A percentile compares a stretch with the other conserved stretches of the same genome.
These are phyloP conservation scores for Moesziomyces sp. DNA, from an alignment of 1,284 basidiomycete species.

Conservation along the genomic window DNA sequence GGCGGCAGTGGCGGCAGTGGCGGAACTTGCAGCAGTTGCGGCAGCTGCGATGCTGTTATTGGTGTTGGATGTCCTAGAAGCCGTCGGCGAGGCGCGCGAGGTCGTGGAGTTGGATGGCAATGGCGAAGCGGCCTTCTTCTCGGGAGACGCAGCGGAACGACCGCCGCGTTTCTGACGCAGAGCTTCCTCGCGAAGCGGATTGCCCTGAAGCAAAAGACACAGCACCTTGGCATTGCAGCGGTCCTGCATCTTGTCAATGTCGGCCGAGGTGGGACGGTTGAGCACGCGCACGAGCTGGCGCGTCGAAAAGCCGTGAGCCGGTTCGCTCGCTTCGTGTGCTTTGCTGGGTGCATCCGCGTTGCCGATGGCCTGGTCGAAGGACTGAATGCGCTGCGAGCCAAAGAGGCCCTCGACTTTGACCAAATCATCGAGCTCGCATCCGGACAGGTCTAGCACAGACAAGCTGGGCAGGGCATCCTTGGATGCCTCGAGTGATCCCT, in stretches of 20 bases:
- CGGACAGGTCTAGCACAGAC: constrained; percentile 49
- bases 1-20: not conserved
- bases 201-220: constrained; percentile 51
- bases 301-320: constrained; percentile 17
- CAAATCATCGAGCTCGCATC: constrained; percentile 59
- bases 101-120: not conserved
- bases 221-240: constrained; percentile 24
- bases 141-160: constrained; percentile 29
- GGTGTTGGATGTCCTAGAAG: not conserved
- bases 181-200: constrained; percentile 51
- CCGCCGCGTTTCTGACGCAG: constrained; percentile 57
- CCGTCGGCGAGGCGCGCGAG: not conserved
- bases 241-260: constrained; percentile 30
- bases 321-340: constrained; percentile 1
- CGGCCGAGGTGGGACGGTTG: constrained; percentile 28
- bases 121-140: constrained; percentile 19
- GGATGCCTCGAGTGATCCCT: not conserved
- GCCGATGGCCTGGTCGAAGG: constrained; percentile 32
- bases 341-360: constrained; percentile 11
- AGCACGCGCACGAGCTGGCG: constrained; percentile 52
- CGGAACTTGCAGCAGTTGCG: not conserved
- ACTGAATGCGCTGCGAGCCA: constrained; percentile 42
- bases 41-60: not conserved
- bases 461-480: constrained; percentile 36
- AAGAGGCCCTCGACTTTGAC: constrained; percentile 48